Percentiles rank a stretch among this genome's conserved stretches.
phyloP scores from a whole-genome alignment of 768 basidiomycete species.

The Auriscalpium vulgare region DNA sequence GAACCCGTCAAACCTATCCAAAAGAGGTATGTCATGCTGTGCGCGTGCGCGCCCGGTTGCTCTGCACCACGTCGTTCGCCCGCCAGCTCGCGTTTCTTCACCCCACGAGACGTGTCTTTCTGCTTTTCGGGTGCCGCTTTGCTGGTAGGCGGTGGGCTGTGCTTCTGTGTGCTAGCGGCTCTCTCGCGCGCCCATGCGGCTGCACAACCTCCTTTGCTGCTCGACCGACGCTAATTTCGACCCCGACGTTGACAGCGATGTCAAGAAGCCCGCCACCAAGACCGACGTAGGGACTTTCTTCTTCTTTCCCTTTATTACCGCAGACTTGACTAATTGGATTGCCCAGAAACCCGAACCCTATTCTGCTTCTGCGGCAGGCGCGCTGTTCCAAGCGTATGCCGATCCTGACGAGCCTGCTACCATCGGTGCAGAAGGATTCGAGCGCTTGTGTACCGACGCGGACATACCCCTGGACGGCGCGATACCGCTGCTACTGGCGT shows the following conservation, averaged over 20 bases:
- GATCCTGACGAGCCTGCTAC: slow-evolving; percentile 40
- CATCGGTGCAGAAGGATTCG: slow-evolving; percentile 70
- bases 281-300: neutral
- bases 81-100: neutral
- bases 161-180: slow-evolving; percentile 2
- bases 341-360: slow-evolving; percentile 31
- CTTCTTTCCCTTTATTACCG: neutral
- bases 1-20: slow-evolving; percentile 12
- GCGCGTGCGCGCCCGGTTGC: no score
- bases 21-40: slow-evolving; percentile 12
- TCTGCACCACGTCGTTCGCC: neutral
- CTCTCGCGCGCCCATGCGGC: slow-evolving; percentile 7
- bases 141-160: slow-evolving; percentile 1
- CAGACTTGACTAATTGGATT: neutral
- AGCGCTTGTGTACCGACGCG: slow-evolving; percentile 60
- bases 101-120: neutral
- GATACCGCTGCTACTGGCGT: slow-evolving; percentile 63
- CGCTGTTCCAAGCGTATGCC: slow-evolving; percentile 55
- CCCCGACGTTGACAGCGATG: neutral
- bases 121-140: slow-evolving; percentile 6
- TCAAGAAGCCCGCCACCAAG: slow-evolving; percentile 1
- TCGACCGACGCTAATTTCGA: slow-evolving; percentile 2
- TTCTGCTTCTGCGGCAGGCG: slow-evolving; percentile 37
- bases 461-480: slow-evolving; percentile 69
- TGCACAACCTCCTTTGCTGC: slow-evolving; percentile 12